Percentiles rank a stretch among this genome's conserved stretches.
phyloP scores from a whole-genome alignment of 148 eudicot species.

The Cornus kousa region DNA sequence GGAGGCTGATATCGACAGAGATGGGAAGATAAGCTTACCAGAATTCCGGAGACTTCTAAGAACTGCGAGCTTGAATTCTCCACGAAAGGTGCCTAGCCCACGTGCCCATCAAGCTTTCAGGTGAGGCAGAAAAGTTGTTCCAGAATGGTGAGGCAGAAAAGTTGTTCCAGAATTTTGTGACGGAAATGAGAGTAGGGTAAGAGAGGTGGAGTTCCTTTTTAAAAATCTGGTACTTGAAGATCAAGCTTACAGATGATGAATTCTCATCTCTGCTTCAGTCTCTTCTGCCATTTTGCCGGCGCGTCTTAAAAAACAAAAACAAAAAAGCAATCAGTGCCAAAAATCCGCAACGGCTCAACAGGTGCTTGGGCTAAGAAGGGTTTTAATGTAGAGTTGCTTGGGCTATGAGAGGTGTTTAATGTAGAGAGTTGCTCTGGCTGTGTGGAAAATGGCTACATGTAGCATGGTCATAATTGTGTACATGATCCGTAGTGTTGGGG shows the following conservation, averaged over 20 bases:
- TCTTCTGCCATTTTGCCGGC: neutral
- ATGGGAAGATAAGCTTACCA: slow-evolving; percentile 82
- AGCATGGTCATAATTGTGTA: neutral
- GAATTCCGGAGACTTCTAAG: slow-evolving; percentile 88
- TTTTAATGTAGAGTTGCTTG: neutral
- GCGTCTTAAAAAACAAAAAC: neutral
- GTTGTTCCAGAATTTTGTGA: neutral
- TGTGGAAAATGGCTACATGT: neutral
- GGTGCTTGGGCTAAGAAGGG: neutral
- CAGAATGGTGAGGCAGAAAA: neutral
- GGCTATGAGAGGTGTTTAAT: neutral
- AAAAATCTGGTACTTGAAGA: neutral
- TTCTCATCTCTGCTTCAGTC: neutral
- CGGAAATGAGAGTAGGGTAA: neutral
- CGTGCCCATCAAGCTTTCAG: slow-evolving; percentile 13
- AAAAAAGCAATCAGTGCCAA: neutral
- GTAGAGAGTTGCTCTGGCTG: neutral
- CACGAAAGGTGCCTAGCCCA: slow-evolving; percentile 46
- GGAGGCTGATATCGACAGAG: slow-evolving; percentile 92
- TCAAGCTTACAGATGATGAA: neutral
- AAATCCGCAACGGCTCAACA: neutral
- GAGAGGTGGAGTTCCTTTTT: neutral
- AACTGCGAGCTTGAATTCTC: slow-evolving; percentile 74
- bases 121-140: neutral
- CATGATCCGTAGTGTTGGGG: neutral